These are phyloP conservation scores for Danielia oregonensis DNA, from an alignment of 805 yeast genomes.

Conservation along the genomic window DNA sequence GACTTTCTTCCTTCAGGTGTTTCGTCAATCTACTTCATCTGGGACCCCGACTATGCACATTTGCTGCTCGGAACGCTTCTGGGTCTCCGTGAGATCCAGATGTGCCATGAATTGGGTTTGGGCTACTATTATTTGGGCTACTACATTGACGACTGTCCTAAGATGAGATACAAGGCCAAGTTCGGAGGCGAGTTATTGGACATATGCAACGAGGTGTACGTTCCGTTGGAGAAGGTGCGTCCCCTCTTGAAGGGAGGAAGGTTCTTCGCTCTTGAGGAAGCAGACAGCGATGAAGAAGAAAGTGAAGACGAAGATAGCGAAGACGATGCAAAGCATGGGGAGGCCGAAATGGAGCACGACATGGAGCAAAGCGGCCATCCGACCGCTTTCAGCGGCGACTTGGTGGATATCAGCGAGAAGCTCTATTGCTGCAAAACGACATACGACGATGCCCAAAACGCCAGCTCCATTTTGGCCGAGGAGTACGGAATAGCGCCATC, in stretches of 20 bases:
- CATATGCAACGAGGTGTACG: slow-evolving; percentile 43
- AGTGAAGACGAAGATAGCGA: slow-evolving; percentile 17
- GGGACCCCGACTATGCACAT: slow-evolving; percentile 76
- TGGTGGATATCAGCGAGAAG: slow-evolving; percentile 5
- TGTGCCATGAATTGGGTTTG: slow-evolving; percentile 43
- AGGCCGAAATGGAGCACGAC: slow-evolving; percentile 4
- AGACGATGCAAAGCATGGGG: neutral
- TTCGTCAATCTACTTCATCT: slow-evolving; percentile 82
- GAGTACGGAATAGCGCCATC: slow-evolving; percentile 9
- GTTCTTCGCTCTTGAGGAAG: slow-evolving; percentile 26
- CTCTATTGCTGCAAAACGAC: slow-evolving; percentile 8
- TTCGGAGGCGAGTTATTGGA: slow-evolving; percentile 77
- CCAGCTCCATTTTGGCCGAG: slow-evolving; percentile 10
- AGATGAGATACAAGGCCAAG: slow-evolving; percentile 77
- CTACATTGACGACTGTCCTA: slow-evolving; percentile 71
- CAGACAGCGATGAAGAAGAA: slow-evolving; percentile 4
- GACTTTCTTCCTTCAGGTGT: slow-evolving; percentile 75
- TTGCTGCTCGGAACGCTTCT: slow-evolving; percentile 75
- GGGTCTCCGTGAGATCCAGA: slow-evolving; percentile 64
- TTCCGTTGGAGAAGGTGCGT: slow-evolving; percentile 31
- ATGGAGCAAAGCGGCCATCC: slow-evolving; percentile 6
- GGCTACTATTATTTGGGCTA: slow-evolving; percentile 76
- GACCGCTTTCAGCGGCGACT: slow-evolving; percentile 2
- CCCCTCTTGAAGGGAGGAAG: slow-evolving; percentile 25
- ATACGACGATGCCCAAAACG: slow-evolving; percentile 17